Percentiles rank a stretch among this genome's conserved stretches.
These are phyloP conservation scores for Candida qinlingensis DNA, from an alignment of 805 yeast genomes.

Conservation along the genomic window DNA sequence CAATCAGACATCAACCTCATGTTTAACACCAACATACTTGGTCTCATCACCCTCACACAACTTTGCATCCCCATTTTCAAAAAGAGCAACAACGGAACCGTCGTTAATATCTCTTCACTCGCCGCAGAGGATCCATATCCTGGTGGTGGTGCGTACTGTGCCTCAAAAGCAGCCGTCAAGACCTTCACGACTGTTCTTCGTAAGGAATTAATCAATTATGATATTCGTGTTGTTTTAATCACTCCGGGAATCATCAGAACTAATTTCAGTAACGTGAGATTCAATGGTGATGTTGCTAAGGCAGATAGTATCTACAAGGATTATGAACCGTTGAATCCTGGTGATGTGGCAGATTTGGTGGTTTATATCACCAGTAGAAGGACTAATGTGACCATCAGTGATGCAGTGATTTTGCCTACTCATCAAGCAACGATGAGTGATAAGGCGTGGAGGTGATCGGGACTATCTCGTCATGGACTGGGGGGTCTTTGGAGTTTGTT, in stretches of 20 bases:
- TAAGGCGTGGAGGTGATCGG: conserved; percentile 13
- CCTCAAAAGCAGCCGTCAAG: conserved; percentile 68
- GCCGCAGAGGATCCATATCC: conserved; percentile 71
- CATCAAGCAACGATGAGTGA: conserved; percentile 64
- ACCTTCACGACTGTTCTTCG: conserved; percentile 65
- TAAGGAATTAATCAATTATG: conserved; percentile 65
- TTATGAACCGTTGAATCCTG: conserved; percentile 50
- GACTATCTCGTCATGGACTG: too few species aligned
- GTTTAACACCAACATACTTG: conserved; percentile 83
- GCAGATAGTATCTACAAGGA: conserved; percentile 54
- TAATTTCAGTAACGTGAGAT: conserved; percentile 53
- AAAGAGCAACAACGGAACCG: conserved; percentile 61
- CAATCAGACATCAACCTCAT: conserved; percentile 60
- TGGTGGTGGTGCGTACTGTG: conserved; percentile 65
- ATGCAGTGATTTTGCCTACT: conserved; percentile 77
- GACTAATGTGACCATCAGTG: conserved; percentile 57
- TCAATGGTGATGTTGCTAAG: conserved; percentile 45
- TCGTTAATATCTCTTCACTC: conserved; percentile 65
- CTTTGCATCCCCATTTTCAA: conserved; percentile 63
- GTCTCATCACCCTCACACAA: conserved; percentile 78
- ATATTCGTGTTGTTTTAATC: conserved; percentile 54
- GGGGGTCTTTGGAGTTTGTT: too few species aligned
- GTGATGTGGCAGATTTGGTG: conserved; percentile 55
- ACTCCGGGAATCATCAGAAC: conserved; percentile 65
- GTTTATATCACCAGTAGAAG: conserved; percentile 52